Evolutionary conservation across 352 stramenopile genomes (phyloP), one percentile per base, ranked within the genome.

Genomic region (Thalassiosira ordinaria): DNA sequence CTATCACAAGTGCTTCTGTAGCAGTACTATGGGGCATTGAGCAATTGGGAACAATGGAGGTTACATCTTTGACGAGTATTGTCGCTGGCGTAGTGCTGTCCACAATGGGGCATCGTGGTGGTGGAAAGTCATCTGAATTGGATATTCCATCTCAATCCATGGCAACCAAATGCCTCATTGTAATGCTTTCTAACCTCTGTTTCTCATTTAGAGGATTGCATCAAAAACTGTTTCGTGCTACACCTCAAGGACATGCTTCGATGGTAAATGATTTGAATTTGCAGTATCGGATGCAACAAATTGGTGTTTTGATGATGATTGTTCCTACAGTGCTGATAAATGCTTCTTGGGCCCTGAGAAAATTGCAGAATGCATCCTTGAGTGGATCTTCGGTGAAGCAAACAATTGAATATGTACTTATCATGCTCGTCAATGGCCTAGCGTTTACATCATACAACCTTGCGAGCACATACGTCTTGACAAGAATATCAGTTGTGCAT

Each of bases 221-320:
- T 75, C 89, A 94, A 84, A 94, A 94, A 35, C 31, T 91, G 26
- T 91, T 91, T 62, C 84, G 82, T 59, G 26, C 60, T 0, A 86
- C 80, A 13, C 83, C 82, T 16, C 46, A 81, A 37, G 84, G 83
- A 44, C 80, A 73, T 41, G 27, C 56, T 24, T 68, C 55, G 5
- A 14, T 78, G 13, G 27, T 93, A 1, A 81, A 94, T 78, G 89
- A 92, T 75, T 75, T 91, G 39, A 90, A 91, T 66, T 69, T 94
- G 24, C 89, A 94, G 78, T 92, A 83, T 79, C 68, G 85, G 29
- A 92, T 94, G 85, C 89, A 94, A 65, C 89, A 92, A 57, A 84
- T 89, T 57, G 86, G 89, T 8, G 68, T 88, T 16, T 33, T 84
- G 16, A 20, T 93, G 14, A 46, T 93, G 5, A 26, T 71, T 31